Conservation (phyloP, 495 filamentous ascomycete genomes). For the Parathielavia appendiculata region DNA sequence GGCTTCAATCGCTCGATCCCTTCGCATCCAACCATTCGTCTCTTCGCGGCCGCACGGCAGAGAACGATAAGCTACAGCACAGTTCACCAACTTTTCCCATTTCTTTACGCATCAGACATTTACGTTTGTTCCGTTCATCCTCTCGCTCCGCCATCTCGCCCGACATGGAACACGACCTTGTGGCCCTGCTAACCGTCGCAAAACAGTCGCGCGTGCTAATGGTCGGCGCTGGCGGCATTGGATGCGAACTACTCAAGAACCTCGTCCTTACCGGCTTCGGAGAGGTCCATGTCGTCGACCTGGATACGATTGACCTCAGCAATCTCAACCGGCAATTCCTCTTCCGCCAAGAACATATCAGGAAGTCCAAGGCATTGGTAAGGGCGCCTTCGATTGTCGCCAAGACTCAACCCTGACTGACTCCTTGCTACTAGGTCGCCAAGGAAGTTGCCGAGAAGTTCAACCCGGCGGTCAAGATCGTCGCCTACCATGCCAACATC, state of each 20-base stretch:
- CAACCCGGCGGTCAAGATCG: conserved; percentile 82
- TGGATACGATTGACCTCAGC: conserved; percentile 96
- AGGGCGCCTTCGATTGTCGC: conserved; percentile 23
- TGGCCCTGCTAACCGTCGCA: conserved; percentile 28
- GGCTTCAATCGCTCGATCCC: conserved; percentile 12
- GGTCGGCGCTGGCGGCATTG: conserved; percentile 95
- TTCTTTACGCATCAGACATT: not conserved
- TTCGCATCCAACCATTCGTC: conserved; percentile 7
- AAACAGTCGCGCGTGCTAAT: conserved; percentile 80
- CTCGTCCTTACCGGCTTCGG: conserved; percentile 90
- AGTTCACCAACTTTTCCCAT: not conserved
- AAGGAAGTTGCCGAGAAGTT: conserved; percentile 89
- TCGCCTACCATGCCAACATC: conserved; percentile 91
- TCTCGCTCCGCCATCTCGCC: conserved; percentile 12
- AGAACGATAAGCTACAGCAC: not conserved
- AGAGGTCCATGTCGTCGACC: conserved; percentile 91
- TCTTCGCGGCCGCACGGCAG: not conserved
- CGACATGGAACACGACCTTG: conserved; percentile 1
- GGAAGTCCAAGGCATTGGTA: conserved; percentile 93
- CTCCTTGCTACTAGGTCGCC: conserved; percentile 61
- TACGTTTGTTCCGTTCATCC: not conserved
- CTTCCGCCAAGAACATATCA: conserved; percentile 95
- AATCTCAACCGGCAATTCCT: conserved; percentile 98
- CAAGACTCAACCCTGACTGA: not conserved
- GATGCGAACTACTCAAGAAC: conserved; percentile 97